Evolutionary conservation across 202 grass and related monocot genomes (phyloP), one percentile per base, ranked within the genome.

Genomic region (Zizania palustris): DNA sequence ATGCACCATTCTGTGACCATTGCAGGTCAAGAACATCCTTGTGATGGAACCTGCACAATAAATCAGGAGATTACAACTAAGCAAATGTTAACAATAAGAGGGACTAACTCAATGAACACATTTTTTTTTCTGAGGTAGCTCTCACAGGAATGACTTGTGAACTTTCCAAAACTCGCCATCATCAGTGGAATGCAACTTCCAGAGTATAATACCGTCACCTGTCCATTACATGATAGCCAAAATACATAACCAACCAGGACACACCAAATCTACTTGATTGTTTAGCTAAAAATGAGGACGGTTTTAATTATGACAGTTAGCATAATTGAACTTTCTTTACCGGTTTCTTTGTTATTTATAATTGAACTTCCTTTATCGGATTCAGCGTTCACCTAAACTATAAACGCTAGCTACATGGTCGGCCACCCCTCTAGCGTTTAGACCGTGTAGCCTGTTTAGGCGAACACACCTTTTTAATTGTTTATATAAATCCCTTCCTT

Each of bases 21-120:
- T 98, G 89, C 6, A 98, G 91, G 74, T 98, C 96, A 79, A 98
- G 95, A 73, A 98, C 89, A 51, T 98, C 95, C 80, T 95, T 98
- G 49, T 88, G 82, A 81, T 98, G 96, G 89, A 95, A 98, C 56
- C 96, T 98, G 33, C 5, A 3, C 62, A 75, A 85, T 72, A 77
- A 63, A 46, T 38, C 50, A 70, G 16, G 42, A n/a, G 58, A 71
- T 70, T 16, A 76, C 11, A 13, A 40, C 22, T 63, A 21, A 83
- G 69, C 60, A 71, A 41, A 21, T 28, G 41, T 50, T 36, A 18
- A 69, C 20, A 66, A 80, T 11, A 80, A 61, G 11, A 63, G 11
- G 9, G 5, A 21, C 9, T 54, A 1, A 10, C 68, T 63, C 58
- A 13, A 55, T 13, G 9, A 84, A 68, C 39, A 58, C 63, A 28